Conservation (phyloP, 805 yeast genomes). For the Cyberlindnera maclurae region DNA sequence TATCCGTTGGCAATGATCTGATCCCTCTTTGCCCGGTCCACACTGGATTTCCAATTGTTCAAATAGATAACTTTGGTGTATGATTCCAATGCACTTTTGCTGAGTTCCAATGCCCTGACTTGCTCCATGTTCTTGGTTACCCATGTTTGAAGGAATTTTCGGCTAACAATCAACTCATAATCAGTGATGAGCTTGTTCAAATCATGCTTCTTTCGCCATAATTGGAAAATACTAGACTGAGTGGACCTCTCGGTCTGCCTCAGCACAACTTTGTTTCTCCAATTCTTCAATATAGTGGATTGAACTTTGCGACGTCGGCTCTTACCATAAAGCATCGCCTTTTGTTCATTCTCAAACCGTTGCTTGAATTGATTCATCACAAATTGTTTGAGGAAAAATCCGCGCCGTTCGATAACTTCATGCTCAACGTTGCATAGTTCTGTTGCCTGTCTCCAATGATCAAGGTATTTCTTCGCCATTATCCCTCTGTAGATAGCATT, state of each 20-base stretch:
- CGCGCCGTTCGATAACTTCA: slow-evolving; percentile 3
- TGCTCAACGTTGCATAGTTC: slow-evolving; percentile 7
- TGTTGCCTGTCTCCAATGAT: slow-evolving; percentile 8
- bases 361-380: slow-evolving; percentile 13
- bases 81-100: slow-evolving; percentile 9
- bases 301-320: neutral
- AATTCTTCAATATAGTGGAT: slow-evolving; percentile 2
- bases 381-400: slow-evolving; percentile 9
- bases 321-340: slow-evolving; percentile 1
- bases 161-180: neutral
- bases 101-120: slow-evolving; percentile 7
- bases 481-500: neutral
- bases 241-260: neutral
- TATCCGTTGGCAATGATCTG: slow-evolving; percentile 5
- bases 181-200: slow-evolving; percentile 1
- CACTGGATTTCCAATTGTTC: slow-evolving; percentile 14
- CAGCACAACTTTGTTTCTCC: slow-evolving; percentile 8
- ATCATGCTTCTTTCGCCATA: slow-evolving; percentile 9
- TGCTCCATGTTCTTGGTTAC: slow-evolving; percentile 3
- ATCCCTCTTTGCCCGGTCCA: neutral
- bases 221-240: neutral
- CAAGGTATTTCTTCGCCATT: slow-evolving; percentile 1
- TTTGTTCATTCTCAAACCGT: slow-evolving; percentile 7
- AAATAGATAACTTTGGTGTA: slow-evolving; percentile 16
- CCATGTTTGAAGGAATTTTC: slow-evolving; percentile 9